Evolutionary conservation across 2,329 filamentous ascomycete genomes (phyloP).

Genomic region (Passalora sequoiae): DNA sequence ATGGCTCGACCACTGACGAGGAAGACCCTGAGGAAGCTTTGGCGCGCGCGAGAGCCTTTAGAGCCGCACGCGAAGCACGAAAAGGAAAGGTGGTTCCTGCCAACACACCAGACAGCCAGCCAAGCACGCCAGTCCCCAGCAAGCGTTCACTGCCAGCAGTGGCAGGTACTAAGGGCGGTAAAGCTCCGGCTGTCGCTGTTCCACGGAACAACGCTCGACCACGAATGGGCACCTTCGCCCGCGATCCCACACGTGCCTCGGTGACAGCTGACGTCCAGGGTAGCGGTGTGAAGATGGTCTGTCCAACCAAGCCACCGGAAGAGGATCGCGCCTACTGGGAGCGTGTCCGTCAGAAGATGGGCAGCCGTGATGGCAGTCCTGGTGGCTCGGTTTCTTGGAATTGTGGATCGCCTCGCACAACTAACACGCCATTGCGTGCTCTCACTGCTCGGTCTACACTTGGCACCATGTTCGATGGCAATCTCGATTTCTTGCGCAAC

Average conservation of each 20-base stretch:
- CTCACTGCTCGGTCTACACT: conserved; percentile 34
- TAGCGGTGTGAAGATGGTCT: conserved; percentile 21
- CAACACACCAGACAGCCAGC: conserved; percentile 14
- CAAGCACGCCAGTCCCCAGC: conserved; percentile 20
- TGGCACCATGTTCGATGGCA: conserved; percentile 32
- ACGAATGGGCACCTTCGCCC: conserved; percentile 19
- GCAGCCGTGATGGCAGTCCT: conserved; percentile 30
- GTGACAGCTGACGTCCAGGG: conserved; percentile 19
- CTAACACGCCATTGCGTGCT: conserved; percentile 23
- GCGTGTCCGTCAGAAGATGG: conserved; percentile 23
- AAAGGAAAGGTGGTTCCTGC: conserved; percentile 10
- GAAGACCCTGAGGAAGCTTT: conserved; percentile 28
- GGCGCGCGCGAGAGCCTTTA: conserved; percentile 21
- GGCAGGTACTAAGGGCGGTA: conserved; percentile 4
- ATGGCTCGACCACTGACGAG: conserved; percentile 36
- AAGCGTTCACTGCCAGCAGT: conserved; percentile 10
- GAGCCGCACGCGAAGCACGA: conserved; percentile 8
- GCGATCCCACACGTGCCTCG: conserved; percentile 20
- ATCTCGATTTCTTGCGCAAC: conserved; percentile 62
- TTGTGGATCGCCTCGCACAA: conserved; percentile 16
- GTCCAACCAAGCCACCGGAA: conserved; percentile 18
- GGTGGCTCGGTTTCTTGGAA: conserved; percentile 24
- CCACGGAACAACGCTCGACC: conserved; percentile 8
- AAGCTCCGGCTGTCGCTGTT: neutral
- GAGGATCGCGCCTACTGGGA: conserved; percentile 29